Conservation (phyloP, 139 green algal species). For the Monoraphidium neglectum region DNA sequence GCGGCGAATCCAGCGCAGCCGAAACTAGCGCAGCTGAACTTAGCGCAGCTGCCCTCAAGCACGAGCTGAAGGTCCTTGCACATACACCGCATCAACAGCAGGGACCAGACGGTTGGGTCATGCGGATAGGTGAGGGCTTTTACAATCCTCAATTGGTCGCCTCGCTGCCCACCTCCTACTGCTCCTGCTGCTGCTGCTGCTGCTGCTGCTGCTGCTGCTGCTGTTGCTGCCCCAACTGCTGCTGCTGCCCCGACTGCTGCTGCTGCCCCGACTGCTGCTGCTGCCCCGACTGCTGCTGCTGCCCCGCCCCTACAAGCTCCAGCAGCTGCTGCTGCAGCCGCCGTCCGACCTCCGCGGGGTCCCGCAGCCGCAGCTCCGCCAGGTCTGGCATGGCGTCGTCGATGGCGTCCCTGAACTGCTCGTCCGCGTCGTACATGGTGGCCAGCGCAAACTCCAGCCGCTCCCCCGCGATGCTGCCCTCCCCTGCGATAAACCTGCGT, state of each 20-base stretch:
- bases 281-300: background rate
- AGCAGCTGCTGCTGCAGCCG: constrained; percentile 1
- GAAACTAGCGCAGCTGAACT: no score
- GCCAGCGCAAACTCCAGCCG: constrained; percentile 21
- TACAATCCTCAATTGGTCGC: no score
- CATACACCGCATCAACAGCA: no score
- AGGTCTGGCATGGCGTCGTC: background rate
- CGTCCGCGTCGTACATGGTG: constrained; percentile 36
- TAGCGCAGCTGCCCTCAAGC: no score
- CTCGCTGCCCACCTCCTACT: no score
- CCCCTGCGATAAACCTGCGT: constrained; percentile 19
- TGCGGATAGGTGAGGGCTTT: no score
- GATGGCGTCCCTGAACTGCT: constrained; percentile 22
- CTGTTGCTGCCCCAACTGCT: background rate
- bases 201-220: no score
- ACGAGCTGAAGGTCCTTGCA: no score
- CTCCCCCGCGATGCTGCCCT: constrained; percentile 3
- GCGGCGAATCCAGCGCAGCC: no score
- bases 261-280: background rate
- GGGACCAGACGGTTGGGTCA: no score
- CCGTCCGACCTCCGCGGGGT: background rate
- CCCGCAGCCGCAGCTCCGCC: background rate
- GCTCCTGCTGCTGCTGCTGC: no score
- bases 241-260: constrained; percentile 13
- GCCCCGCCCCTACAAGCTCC: background rate